Conservation (phyloP, 202 grass and related monocot genomes). For the Digitaria exilis region DNA sequence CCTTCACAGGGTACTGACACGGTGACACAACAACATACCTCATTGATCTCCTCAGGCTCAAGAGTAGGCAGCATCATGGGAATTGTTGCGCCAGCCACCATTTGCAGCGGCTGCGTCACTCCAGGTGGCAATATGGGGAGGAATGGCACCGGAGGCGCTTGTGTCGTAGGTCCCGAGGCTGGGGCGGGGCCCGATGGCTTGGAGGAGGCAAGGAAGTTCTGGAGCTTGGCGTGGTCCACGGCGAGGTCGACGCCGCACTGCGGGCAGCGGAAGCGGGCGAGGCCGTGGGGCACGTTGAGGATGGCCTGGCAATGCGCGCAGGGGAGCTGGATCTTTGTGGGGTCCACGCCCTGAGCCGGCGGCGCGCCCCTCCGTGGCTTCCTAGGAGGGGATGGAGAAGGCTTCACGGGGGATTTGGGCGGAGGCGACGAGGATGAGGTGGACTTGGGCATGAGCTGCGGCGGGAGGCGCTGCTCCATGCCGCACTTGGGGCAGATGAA, state of each 20-base stretch:
- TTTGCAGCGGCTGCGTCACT: conserved; percentile 27
- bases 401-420: conserved; percentile 30
- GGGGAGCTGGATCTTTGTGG: conserved; percentile 70
- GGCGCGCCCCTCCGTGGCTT: conserved; percentile 35
- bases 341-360: conserved; percentile 76
- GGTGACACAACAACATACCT: conserved; percentile 49
- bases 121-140: conserved; percentile 32
- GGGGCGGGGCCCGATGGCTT: background rate
- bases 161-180: conserved; percentile 17
- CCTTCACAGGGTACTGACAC: conserved; percentile 6
- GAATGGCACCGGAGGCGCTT: conserved; percentile 4
- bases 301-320: conserved; percentile 43
- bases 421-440: conserved; percentile 29
- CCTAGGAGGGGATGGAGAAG: conserved; percentile 3
- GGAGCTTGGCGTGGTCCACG: conserved; percentile 71
- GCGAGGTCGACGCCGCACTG: conserved; percentile 57
- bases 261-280: conserved; percentile 53
- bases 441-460: conserved; percentile 67
- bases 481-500: conserved; percentile 93
- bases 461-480: conserved; percentile 82
- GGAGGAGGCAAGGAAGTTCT: conserved; percentile 41
- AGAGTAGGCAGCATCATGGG: conserved; percentile 27
- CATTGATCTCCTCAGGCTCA: conserved; percentile 91
- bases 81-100: conserved; percentile 8
- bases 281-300: conserved; percentile 58